phyloP scores from a whole-genome alignment of 208 protist genomes.

The Trypanosomatidae sp. region DNA sequence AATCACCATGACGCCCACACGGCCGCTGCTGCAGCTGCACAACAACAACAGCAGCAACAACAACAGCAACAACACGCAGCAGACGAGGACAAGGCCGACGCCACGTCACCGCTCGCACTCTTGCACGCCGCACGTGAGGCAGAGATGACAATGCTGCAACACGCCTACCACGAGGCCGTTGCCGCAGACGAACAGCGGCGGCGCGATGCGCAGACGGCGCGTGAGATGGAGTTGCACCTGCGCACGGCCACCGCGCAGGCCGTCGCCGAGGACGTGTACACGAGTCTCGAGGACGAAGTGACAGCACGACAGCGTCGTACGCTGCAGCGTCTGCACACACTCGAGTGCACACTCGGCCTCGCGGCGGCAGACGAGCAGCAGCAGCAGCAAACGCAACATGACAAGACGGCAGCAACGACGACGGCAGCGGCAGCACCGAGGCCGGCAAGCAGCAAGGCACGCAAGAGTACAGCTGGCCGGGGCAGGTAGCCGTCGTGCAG shows the following conservation, averaged over 20 bases:
- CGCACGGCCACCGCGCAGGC: conserved; percentile 28
- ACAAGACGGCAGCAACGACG: no score
- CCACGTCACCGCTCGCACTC: conserved; percentile 6
- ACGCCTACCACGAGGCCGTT: conserved; percentile 27
- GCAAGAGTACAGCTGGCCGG: no score
- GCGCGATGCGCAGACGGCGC: conserved; percentile 22
- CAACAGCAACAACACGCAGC: not conserved
- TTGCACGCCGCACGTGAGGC: conserved; percentile 19
- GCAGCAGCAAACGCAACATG: no score
- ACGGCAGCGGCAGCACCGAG: no score
- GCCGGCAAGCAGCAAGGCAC: no score
- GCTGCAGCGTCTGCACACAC: conserved; percentile 47
- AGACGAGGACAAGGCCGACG: not conserved
- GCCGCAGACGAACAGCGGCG: conserved; percentile 12
- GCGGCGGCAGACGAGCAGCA: no score
- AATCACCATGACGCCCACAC: no score
- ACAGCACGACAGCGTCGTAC: conserved; percentile 41
- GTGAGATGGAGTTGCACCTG: conserved; percentile 56
- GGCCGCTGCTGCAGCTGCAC: no score
- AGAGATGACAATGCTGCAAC: conserved; percentile 22
- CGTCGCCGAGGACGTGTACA: conserved; percentile 53
- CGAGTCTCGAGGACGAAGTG: conserved; percentile 34
- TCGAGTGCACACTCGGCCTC: conserved; percentile 48
- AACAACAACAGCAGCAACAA: conserved; percentile 1
- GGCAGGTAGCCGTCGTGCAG: no score